Base-by-base conservation (phyloP, 2,329 filamentous ascomycete species). In the Cytospora leucostoma region DNA sequence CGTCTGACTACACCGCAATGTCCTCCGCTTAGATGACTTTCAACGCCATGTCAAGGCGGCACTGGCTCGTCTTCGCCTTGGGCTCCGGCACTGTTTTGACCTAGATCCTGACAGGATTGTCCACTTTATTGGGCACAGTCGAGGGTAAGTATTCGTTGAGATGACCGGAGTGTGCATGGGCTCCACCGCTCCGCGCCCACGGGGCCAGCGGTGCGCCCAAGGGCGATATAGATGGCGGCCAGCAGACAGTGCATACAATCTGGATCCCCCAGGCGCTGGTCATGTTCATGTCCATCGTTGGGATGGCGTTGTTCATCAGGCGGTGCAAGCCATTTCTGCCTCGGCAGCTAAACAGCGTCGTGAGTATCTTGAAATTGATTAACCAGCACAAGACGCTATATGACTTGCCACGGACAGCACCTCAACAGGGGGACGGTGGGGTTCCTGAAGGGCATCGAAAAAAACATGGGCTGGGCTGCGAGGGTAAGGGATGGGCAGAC, bases 381-480 rank as follows among this genome's bases (percentile, higher is more conserved):
- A 88, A 93, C 74, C 89, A 92, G 76, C 89, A 84, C 73, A 90
- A 90, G 75, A 93, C 93, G 90, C 77, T 93, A 53, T 87, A 87
- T 66, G 85, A 86, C 70, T 93, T 93, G 86, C 84, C 50, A 92
- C 88, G 27, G 84, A 88, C 65, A 85, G 85, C 75, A 75, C 88
- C 57, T 83, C 68, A 85, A 83, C 59, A 76, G 79, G 15, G 76
- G 86, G 71, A 90, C 92, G 86, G 84, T 83, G 67, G 74, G 75
- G 62, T 80, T 81, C 72, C 78, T 93, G 40, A 84, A 85, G 65
- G 76, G 73, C 11, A 75, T 84, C n/a, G 82, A 83, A 44, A 88
- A 88, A 89, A 77, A 87, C 80, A 93, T 73, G 90, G 88, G 1
- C 74, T 93, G 38, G 91, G 91, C 1, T 93, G 90, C 70, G 77